Base-by-base conservation (phyloP, 495 filamentous ascomycete species). In the Penicillium salamii region DNA sequence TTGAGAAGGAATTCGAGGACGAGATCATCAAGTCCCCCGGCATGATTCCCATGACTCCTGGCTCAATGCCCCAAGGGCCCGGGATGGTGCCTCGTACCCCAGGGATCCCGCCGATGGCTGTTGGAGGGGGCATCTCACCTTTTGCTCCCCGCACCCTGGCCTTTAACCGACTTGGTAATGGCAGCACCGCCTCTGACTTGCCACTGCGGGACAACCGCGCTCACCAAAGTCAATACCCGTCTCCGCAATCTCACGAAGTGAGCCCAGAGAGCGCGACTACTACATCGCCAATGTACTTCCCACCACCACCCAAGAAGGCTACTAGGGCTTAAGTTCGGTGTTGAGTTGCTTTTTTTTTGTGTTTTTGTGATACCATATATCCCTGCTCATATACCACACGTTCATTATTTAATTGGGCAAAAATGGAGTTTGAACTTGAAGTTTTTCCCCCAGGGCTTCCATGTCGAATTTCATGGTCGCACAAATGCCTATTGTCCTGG, bases 21-120 rank as follows among this genome's bases (percentile, higher is more conserved):
- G 69, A 69, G 32, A 58, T 72, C 48, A 57, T 77, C 41, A 80
- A 77, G 23, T 72, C 73, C 3, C 73, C 73, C 21, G 54, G 54
- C 43, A 60, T 65, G 53, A 62, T 72, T 37, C 67, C 68, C 11
- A 67, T 69, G 67, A 69, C 64, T 0, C 58, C 55, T 12, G 49
- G 29, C 15, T 54, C 53, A 24, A 42, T 48, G 20, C 42, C 42
- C 20, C 39, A 20, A 32, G 39, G 39, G 13, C 41, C 50, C n/a
- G 53, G 44, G 2, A 53, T 62, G 55, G 32, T 62, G 9, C 61
- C 61, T 19, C 55, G 58, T 13, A 67, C 61, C 29, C 63, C 63
- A 1, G 63, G 58, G 2, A 52, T 58, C 44, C 62, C 61, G 39
- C 63, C 63, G 24, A 47, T 52, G 38, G 53, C 52, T 45, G 41